Percentiles rank a stretch among this genome's conserved stretches.
Evolutionary conservation across 768 basidiomycete genomes (phyloP).

Genomic region (Rhodotorula paludigena): DNA sequence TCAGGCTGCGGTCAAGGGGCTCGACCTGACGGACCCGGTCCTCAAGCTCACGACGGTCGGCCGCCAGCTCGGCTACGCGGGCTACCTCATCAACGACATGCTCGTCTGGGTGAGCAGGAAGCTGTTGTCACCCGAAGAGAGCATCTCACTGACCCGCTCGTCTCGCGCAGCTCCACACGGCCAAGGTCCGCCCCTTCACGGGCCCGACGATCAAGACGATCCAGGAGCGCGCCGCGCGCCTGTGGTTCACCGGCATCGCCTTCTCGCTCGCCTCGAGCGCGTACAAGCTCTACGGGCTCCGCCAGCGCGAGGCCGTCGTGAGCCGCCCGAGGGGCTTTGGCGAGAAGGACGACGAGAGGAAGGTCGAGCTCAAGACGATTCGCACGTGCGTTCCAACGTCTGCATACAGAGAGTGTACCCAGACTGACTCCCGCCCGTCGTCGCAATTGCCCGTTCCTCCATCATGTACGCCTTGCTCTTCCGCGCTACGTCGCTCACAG

Average conservation of each 20-base stretch:
- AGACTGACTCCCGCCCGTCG: too few species aligned
- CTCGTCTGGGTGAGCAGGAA: slow-evolving; percentile 67
- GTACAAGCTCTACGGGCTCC: slow-evolving; percentile 41
- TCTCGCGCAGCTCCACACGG: slow-evolving; percentile 37
- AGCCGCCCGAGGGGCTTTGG: slow-evolving; percentile 47
- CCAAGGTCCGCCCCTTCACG: slow-evolving; percentile 39
- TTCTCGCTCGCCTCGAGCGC: slow-evolving; percentile 38
- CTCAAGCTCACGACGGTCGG: slow-evolving; percentile 75
- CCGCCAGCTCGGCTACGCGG: slow-evolving; percentile 81
- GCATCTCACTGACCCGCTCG: neutral
- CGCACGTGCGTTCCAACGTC: slow-evolving; percentile 51
- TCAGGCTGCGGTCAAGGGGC: slow-evolving; percentile 74
- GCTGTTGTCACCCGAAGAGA: neutral
- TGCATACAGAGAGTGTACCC: neutral
- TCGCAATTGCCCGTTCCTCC: neutral
- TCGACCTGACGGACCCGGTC: slow-evolving; percentile 49
- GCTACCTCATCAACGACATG: slow-evolving; percentile 75
- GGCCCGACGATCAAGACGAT: slow-evolving; percentile 18
- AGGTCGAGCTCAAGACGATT: slow-evolving; percentile 61
- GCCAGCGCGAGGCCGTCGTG: slow-evolving; percentile 34
- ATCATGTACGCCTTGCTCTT: neutral
- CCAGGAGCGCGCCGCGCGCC: slow-evolving; percentile 32
- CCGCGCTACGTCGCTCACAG: slow-evolving; percentile 47
- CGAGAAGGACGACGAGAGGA: slow-evolving; percentile 68
- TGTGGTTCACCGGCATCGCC: slow-evolving; percentile 42